Evolutionary conservation across 805 yeast genomes (phyloP).

Genomic region (Pichia deserticola): DNA sequence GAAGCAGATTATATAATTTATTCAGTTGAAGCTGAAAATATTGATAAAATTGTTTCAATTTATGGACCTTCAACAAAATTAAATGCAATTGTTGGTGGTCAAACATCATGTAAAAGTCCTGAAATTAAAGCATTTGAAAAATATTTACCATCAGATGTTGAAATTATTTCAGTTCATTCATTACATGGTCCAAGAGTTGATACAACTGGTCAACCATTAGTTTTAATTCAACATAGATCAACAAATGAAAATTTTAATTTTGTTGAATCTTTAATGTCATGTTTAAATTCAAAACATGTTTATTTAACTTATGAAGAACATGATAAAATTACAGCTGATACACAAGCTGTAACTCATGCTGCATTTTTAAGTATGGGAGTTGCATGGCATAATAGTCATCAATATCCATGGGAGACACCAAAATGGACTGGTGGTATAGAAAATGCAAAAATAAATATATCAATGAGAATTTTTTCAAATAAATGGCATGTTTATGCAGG

Average conservation of each 20-base stretch:
- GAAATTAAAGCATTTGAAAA: slow-evolving; percentile 82
- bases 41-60: slow-evolving; percentile 57
- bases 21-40: slow-evolving; percentile 88
- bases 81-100: slow-evolving; percentile 95
- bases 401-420: slow-evolving; percentile 86
- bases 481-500: slow-evolving; percentile 99
- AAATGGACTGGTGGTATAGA: slow-evolving; percentile 93
- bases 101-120: slow-evolving; percentile 89
- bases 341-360: slow-evolving; percentile 98
- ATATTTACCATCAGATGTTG: slow-evolving; percentile 67
- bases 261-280: slow-evolving; percentile 57
- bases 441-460: slow-evolving; percentile 90
- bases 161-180: slow-evolving; percentile 83
- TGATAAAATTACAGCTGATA: slow-evolving; percentile 93
- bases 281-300: slow-evolving; percentile 73
- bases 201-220: slow-evolving; percentile 89
- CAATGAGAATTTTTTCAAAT: slow-evolving; percentile 83
- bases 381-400: slow-evolving; percentile 79
- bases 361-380: slow-evolving; percentile 95
- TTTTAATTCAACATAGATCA: slow-evolving; percentile 71
- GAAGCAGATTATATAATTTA: slow-evolving; percentile 76
- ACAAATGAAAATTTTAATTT: slow-evolving; percentile 44
- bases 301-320: slow-evolving; percentile 79
- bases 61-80: slow-evolving; percentile 87
- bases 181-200: slow-evolving; percentile 91